Conservation (phyloP, 805 yeast species). For the Ogataea trehaloabstinens region DNA sequence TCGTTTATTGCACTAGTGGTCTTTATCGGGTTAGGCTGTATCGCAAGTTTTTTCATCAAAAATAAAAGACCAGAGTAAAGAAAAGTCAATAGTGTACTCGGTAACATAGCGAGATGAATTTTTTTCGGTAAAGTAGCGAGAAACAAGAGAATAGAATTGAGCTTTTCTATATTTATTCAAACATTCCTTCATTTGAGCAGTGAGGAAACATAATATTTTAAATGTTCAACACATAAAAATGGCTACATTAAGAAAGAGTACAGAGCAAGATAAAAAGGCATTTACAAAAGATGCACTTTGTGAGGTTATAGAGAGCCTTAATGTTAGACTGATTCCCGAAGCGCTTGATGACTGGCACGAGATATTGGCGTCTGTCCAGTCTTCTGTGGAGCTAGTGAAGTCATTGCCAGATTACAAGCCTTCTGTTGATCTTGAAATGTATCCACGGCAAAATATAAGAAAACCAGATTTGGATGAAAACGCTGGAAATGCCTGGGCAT, state of each 20-base stretch:
- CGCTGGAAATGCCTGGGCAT: constrained; percentile 33
- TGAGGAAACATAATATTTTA: background rate
- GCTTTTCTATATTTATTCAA: too few species aligned
- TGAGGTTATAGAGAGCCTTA: background rate
- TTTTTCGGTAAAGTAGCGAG: too few species aligned
- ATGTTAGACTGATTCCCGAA: background rate
- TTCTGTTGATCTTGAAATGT: constrained; percentile 27
- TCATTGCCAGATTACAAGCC: constrained; percentile 32
- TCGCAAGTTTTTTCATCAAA: too few species aligned
- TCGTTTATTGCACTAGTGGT: background rate
- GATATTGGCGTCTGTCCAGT: constrained; percentile 27
- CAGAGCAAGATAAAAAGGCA: background rate
- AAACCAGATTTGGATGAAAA: constrained; percentile 25
- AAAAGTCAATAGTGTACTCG: too few species aligned
- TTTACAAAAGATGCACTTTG: background rate
- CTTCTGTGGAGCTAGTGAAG: constrained; percentile 21
- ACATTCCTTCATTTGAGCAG: too few species aligned
- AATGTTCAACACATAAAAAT: background rate
- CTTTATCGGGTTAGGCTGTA: too few species aligned
- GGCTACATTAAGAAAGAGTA: background rate
- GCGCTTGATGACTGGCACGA: background rate
- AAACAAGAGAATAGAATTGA: too few species aligned
- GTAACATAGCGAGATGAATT: too few species aligned
- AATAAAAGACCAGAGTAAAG: too few species aligned
- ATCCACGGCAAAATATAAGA: constrained; percentile 30